Evolutionary conservation across 202 grass and related monocot species (phyloP).

Genomic region (Elaeis oleifera): DNA sequence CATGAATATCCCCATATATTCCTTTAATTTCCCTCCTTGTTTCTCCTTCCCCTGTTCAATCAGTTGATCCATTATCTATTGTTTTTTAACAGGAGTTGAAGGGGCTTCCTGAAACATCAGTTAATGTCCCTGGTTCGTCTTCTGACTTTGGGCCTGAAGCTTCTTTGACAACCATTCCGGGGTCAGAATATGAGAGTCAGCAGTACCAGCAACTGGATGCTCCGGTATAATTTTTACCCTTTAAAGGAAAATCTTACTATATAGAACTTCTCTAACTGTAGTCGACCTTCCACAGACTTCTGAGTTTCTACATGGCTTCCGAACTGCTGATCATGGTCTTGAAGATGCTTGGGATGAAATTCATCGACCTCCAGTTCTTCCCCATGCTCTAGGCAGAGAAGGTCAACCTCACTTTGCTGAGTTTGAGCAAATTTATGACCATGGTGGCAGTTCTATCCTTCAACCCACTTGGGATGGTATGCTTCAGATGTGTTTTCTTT

Average conservation of each 20-base stretch:
- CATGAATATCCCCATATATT: no score
- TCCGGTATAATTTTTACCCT: slow-evolving; percentile 36
- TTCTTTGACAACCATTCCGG: slow-evolving; percentile 79
- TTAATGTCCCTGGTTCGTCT: slow-evolving; percentile 48
- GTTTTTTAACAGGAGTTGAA: slow-evolving; percentile 58
- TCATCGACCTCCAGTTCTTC: slow-evolving; percentile 47
- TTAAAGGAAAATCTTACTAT: no score
- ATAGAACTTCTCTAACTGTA: slow-evolving; percentile 21
- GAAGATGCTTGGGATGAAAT: slow-evolving; percentile 74
- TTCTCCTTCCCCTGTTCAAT: no score
- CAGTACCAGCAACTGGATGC: slow-evolving; percentile 55
- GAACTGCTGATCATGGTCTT: slow-evolving; percentile 31
- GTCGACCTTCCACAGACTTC: slow-evolving; percentile 31
- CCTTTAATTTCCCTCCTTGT: no score
- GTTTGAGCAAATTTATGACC: slow-evolving; percentile 77
- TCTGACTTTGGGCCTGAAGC: slow-evolving; percentile 38
- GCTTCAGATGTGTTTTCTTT: neutral
- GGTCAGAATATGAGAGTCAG: slow-evolving; percentile 71
- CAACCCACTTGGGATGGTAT: slow-evolving; percentile 69
- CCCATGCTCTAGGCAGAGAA: slow-evolving; percentile 33
- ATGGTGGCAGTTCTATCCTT: slow-evolving; percentile 25
- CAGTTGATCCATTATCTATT: neutral
- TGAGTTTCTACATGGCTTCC: slow-evolving; percentile 50
- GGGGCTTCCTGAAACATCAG: slow-evolving; percentile 63
- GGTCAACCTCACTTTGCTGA: slow-evolving; percentile 31